Conservation (phyloP, 2,329 filamentous ascomycete genomes). For the Fusarium udum region DNA sequence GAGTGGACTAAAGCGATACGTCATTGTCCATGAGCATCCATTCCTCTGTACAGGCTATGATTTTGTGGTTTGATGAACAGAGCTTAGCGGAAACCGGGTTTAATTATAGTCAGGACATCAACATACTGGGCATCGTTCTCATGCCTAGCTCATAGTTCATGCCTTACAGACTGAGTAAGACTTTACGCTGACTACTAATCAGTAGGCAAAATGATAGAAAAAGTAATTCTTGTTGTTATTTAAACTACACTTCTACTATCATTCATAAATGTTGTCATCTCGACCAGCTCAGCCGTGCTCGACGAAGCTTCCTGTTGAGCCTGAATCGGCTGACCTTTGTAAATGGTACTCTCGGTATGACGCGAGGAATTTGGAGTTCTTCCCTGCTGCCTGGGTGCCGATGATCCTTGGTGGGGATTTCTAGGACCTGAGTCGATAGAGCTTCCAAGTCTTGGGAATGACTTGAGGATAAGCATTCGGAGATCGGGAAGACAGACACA, state of each 20-base stretch:
- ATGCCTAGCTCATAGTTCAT: background rate
- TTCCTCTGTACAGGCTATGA: fast-evolving
- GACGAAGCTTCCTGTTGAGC: background rate
- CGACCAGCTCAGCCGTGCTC: slow-evolving; percentile 1
- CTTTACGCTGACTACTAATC: too few species aligned
- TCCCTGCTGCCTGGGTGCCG: background rate
- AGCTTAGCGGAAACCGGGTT: fast-evolving
- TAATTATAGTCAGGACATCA: fast-evolving
- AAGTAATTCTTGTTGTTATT: background rate
- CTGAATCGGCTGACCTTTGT: background rate
- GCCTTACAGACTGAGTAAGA: background rate
- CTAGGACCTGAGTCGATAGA: background rate
- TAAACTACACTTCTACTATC: background rate
- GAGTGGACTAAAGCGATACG: background rate
- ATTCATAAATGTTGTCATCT: background rate
- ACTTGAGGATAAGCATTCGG: background rate
- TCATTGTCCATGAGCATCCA: background rate
- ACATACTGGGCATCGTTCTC: fast-evolving
- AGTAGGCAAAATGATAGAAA: too few species aligned
- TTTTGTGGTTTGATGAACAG: fast-evolving
- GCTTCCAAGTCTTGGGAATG: background rate
- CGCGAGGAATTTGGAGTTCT: background rate
- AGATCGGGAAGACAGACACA: slow-evolving; percentile 3
- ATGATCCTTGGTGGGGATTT: background rate
- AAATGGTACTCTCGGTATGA: background rate